These are phyloP conservation scores for Arthroderma uncinatum DNA, from an alignment of 2,329 filamentous ascomycete genomes.

Conservation along the genomic window DNA sequence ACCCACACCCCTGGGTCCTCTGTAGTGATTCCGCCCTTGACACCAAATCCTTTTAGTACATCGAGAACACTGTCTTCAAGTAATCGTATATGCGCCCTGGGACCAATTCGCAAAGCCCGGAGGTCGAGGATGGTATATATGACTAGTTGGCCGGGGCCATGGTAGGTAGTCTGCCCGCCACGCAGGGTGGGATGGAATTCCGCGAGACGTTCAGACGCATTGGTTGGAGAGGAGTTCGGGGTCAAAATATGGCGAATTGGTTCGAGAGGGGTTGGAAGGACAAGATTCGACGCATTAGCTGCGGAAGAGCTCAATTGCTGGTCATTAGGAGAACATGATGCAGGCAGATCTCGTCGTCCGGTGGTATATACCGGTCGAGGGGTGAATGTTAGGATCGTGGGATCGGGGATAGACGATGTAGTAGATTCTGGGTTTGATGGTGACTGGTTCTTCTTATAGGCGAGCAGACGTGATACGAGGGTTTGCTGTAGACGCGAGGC, in stretches of 20 bases:
- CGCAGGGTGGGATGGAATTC: constrained; percentile 62
- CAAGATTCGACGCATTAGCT: constrained; percentile 25
- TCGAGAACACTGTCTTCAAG: constrained; percentile 67
- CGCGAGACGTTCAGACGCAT: constrained; percentile 35
- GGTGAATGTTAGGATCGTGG: constrained; percentile 70
- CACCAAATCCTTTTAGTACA: constrained; percentile 48
- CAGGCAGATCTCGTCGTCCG: constrained; percentile 61
- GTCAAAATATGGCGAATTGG: constrained; percentile 29
- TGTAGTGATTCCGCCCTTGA: constrained; percentile 45
- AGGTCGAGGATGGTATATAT: constrained; percentile 90
- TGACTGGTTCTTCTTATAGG: constrained; percentile 44
- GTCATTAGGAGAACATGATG: constrained; percentile 19
- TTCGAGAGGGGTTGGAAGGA: constrained; percentile 27
- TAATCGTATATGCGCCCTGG: constrained; percentile 64
- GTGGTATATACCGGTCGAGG: constrained; percentile 78
- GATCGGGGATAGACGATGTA: constrained; percentile 45
- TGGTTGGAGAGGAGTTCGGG: not conserved
- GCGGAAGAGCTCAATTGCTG: constrained; percentile 11
- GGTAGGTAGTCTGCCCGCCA: constrained; percentile 87
- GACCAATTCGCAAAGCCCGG: constrained; percentile 53
- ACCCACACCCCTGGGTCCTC: constrained; percentile 82
- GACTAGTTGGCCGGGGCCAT: constrained; percentile 84
- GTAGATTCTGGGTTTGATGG: constrained; percentile 11
- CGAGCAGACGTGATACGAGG: constrained; percentile 47
- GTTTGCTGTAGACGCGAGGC: constrained; percentile 47